phyloP scores from a whole-genome alignment of 2,329 filamentous ascomycete genomes.

The Emergomyces africanus region DNA sequence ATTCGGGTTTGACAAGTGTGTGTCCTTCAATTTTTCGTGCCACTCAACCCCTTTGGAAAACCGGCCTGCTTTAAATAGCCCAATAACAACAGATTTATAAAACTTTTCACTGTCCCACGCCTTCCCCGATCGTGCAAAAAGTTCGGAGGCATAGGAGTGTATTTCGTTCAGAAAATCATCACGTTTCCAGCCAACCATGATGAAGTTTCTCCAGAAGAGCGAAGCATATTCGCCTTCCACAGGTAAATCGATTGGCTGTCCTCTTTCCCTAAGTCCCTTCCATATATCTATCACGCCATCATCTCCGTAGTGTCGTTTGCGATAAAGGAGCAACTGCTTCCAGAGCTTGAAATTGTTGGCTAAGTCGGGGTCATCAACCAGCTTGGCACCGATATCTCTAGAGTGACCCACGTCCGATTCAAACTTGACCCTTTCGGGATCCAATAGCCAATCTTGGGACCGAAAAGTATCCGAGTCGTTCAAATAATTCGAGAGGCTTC shows the following conservation, averaged over 20 bases:
- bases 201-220: slow-evolving; percentile 30
- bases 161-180: slow-evolving; percentile 23
- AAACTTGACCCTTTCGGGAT: slow-evolving; percentile 25
- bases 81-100: slow-evolving; percentile 26
- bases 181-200: slow-evolving; percentile 23
- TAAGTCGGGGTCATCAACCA: slow-evolving; percentile 24
- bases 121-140: slow-evolving; percentile 28
- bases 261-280: slow-evolving; percentile 23
- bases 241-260: slow-evolving; percentile 22
- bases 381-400: slow-evolving; percentile 22
- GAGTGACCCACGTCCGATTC: slow-evolving; percentile 31
- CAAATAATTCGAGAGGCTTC: slow-evolving; percentile 6
- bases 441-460: slow-evolving; percentile 3
- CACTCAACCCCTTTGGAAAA: slow-evolving; percentile 22
- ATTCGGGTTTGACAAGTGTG: slow-evolving; percentile 19
- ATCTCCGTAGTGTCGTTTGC: slow-evolving; percentile 31
- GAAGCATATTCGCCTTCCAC: slow-evolving; percentile 24
- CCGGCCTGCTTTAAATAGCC: slow-evolving; percentile 10
- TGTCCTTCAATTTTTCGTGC: slow-evolving; percentile 25
- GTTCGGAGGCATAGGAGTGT: slow-evolving; percentile 24
- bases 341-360: slow-evolving; percentile 30
- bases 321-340: slow-evolving; percentile 32
- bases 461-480: slow-evolving; percentile 3
- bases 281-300: slow-evolving; percentile 31
- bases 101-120: slow-evolving; percentile 24